Evolutionary conservation across 1,284 basidiomycete genomes (phyloP).

Genomic region (Chalciporus sp.): DNA sequence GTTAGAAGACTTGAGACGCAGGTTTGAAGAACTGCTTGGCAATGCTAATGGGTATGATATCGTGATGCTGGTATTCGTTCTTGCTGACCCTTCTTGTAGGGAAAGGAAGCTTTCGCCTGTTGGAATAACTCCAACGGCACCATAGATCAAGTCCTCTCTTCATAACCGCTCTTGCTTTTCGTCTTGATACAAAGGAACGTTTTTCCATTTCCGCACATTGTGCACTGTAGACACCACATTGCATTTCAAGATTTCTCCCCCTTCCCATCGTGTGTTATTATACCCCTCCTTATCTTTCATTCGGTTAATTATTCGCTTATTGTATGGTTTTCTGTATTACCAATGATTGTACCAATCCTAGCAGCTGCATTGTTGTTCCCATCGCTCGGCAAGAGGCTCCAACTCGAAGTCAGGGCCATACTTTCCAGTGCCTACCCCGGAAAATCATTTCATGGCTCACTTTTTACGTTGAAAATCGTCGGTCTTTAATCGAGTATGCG

Average conservation of each 20-base stretch:
- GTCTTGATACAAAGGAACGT: not conserved
- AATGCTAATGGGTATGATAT: slow-evolving; percentile 32
- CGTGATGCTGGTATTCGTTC: not conserved
- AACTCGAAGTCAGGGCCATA: no score
- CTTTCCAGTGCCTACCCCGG: no score
- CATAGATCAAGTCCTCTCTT: not conserved
- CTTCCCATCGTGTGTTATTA: not conserved
- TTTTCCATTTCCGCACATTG: not conserved
- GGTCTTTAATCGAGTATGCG: not conserved
- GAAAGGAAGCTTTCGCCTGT: slow-evolving; percentile 23
- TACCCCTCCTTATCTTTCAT: not conserved
- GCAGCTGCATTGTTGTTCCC: not conserved
- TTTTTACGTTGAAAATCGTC: no score
- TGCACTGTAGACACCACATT: not conserved
- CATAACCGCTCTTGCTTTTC: not conserved
- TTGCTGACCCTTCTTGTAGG: slow-evolving; percentile 13
- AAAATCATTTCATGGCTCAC: no score
- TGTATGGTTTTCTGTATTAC: not conserved
- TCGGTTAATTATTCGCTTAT: not conserved
- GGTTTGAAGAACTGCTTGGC: slow-evolving; percentile 43
- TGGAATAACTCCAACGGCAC: slow-evolving; percentile 9
- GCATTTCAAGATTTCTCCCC: not conserved
- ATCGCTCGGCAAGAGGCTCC: not conserved
- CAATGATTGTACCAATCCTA: not conserved
- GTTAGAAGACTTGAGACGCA: slow-evolving; percentile 30